Percentiles rank a stretch among this genome's conserved stretches.
These are phyloP conservation scores for Arthrobotrys musiformis DNA, from an alignment of 2,329 filamentous ascomycete genomes.

Conservation along the genomic window DNA sequence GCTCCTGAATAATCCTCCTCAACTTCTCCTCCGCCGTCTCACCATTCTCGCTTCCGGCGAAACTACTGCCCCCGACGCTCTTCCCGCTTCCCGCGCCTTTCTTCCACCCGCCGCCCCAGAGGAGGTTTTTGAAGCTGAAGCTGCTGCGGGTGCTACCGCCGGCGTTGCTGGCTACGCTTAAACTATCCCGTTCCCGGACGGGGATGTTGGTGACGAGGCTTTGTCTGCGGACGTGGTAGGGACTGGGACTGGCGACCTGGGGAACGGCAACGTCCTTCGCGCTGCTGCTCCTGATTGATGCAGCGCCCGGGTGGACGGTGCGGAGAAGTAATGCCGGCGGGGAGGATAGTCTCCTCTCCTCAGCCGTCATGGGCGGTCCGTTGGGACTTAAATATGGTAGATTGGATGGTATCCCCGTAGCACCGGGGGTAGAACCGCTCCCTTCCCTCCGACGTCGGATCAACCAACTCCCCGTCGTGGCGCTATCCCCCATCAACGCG, in stretches of 20 bases:
- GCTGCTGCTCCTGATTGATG: conserved; percentile 14
- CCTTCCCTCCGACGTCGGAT: conserved; percentile 24
- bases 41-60: conserved; percentile 32
- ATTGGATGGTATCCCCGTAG: conserved; percentile 6
- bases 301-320: conserved; percentile 30
- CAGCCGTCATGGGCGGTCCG: conserved; percentile 43
- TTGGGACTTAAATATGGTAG: conserved; percentile 45
- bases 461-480: conserved; percentile 27
- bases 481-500: conserved; percentile 25
- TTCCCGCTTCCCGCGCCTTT: conserved; percentile 30
- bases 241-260: conserved; percentile 33
- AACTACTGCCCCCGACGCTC: conserved; percentile 29
- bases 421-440: background rate
- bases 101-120: conserved; percentile 49
- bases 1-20: conserved; percentile 51
- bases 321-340: conserved; percentile 28
- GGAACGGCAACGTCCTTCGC: conserved; percentile 36
- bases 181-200: conserved; percentile 39
- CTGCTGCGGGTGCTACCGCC: conserved; percentile 42
- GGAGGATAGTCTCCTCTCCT: conserved; percentile 36
- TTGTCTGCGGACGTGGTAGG: conserved; percentile 40
- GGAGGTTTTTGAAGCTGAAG: conserved; percentile 52
- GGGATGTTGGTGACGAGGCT: conserved; percentile 40
- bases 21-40: conserved; percentile 52
- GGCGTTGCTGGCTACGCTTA: conserved; percentile 39